Evolutionary conservation across 768 basidiomycete species (phyloP).

Genomic region (Flagelloscypha sp.): DNA sequence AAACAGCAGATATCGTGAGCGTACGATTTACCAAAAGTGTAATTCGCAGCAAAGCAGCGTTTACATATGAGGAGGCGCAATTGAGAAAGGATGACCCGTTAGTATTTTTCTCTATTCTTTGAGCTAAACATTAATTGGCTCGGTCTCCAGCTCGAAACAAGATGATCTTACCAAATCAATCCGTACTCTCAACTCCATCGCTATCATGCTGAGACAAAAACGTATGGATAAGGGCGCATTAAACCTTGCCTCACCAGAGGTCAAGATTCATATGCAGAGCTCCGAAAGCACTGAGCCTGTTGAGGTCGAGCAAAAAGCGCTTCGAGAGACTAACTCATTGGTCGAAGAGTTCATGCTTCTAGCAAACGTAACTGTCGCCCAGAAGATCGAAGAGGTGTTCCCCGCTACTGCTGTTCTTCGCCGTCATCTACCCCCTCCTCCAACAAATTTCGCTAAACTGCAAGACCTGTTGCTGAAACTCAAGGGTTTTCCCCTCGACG

Average conservation of each 20-base stretch:
- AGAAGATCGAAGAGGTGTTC: conserved; percentile 88
- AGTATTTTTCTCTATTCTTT: conserved; percentile 19
- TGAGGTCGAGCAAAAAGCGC: conserved; percentile 92
- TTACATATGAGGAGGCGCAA: conserved; percentile 96
- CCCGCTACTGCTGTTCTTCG: conserved; percentile 93
- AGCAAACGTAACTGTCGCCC: conserved; percentile 91
- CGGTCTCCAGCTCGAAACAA: conserved; percentile 45
- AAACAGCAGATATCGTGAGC: conserved; percentile 71
- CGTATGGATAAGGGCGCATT: conserved; percentile 96
- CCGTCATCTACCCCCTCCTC: conserved; percentile 87
- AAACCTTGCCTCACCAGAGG: conserved; percentile 95
- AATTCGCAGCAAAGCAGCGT: conserved; percentile 91
- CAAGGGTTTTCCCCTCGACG: conserved; percentile 75
- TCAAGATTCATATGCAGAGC: conserved; percentile 92
- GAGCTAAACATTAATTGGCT: conserved; percentile 1
- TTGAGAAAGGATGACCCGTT: conserved; percentile 87
- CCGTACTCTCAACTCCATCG: conserved; percentile 80
- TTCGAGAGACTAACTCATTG: conserved; percentile 88
- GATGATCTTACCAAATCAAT: conserved; percentile 83
- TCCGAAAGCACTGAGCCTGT: conserved; percentile 92
- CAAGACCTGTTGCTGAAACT: conserved; percentile 88
- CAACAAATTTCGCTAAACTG: conserved; percentile 89
- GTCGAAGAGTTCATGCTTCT: conserved; percentile 99
- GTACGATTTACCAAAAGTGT: conserved; percentile 94
- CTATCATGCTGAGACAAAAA: conserved; percentile 72